A percentile compares a stretch with the other conserved stretches of the same genome.
Evolutionary conservation across 208 protist genomes (phyloP).

Genomic region (Trypanosoma melophagium): DNA sequence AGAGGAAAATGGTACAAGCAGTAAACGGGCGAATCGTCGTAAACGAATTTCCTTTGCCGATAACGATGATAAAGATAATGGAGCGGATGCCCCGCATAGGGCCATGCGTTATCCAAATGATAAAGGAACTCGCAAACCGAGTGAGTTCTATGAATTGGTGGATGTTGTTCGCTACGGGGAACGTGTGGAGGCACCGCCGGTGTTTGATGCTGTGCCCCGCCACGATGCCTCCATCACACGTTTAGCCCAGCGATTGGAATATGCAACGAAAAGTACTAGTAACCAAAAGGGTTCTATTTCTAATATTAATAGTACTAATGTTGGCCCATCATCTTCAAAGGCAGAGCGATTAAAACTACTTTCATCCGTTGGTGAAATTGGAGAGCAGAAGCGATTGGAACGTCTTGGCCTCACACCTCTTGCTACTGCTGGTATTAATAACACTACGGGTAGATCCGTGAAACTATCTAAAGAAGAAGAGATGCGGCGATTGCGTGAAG

Average conservation of each 20-base stretch:
- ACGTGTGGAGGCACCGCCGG: constrained; percentile 81
- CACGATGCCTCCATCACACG: constrained; percentile 64
- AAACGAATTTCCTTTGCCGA: constrained; percentile 62
- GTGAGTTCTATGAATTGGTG: constrained; percentile 83
- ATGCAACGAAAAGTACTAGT: not conserved
- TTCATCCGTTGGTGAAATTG: constrained; percentile 31
- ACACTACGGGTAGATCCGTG: not conserved
- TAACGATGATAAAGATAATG: not conserved
- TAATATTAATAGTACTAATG: constrained; percentile 7
- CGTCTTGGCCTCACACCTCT: constrained; percentile 56
- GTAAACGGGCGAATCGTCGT: constrained; percentile 18
- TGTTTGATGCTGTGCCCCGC: constrained; percentile 83
- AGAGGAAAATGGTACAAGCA: constrained; percentile 11
- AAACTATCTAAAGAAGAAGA: constrained; percentile 55
- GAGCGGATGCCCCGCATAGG: constrained; percentile 29
- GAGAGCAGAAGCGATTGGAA: constrained; percentile 65
- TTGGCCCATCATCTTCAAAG: constrained; percentile 23
- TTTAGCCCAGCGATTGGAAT: constrained; percentile 51
- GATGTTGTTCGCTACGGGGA: constrained; percentile 86
- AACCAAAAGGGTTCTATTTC: not conserved
- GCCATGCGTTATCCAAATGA: constrained; percentile 50
- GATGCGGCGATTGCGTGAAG: constrained; percentile 68
- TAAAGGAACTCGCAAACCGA: constrained; percentile 15
- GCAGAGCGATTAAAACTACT: constrained; percentile 33
- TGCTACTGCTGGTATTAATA: constrained; percentile 20